Evolutionary conservation across 169 alveolate species (phyloP).

Genomic region (Plasmodium sp.): DNA sequence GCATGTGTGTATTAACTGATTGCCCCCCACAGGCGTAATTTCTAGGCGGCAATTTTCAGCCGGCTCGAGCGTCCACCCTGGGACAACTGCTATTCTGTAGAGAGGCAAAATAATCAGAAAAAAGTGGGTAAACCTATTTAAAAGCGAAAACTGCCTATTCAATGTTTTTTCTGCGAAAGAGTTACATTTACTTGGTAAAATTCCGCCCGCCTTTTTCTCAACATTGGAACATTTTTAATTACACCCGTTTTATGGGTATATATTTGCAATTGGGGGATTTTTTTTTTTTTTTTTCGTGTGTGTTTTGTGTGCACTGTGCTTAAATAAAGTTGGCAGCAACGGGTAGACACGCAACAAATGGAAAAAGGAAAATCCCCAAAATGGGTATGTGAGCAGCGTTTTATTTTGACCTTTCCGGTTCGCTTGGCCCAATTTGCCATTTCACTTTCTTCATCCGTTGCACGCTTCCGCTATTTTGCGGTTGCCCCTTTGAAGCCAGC

Average conservation of each 20-base stretch:
- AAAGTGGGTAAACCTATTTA: background rate
- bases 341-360: background rate
- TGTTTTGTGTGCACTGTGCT: background rate
- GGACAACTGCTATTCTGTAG: background rate
- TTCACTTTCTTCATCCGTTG: background rate
- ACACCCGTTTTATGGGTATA: background rate
- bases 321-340: background rate
- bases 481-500: background rate
- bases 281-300: conserved; percentile 11
- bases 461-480: background rate
- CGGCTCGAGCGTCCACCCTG: background rate
- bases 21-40: background rate
- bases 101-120: background rate
- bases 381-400: background rate
- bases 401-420: background rate
- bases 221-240: background rate
- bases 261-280: background rate
- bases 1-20: background rate
- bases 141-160: conserved; percentile 4
- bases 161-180: conserved; percentile 21
- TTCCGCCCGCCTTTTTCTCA: background rate
- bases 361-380: background rate
- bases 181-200: background rate
- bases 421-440: background rate
- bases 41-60: background rate